Evolutionary conservation across 495 filamentous ascomycete species (phyloP).

Genomic region (Xylaria nigripes): DNA sequence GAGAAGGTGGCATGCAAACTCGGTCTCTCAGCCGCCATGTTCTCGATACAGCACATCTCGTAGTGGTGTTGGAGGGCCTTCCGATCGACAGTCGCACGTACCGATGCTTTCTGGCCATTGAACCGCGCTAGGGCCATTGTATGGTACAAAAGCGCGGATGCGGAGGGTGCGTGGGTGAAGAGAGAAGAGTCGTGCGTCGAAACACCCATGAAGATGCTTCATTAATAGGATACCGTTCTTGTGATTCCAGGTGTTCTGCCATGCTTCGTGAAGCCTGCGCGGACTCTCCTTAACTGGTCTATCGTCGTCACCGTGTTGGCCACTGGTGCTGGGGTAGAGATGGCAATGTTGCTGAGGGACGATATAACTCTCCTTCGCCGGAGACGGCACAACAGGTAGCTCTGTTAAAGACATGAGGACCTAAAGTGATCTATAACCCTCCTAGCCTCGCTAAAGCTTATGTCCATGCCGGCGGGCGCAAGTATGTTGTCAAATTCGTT

Average conservation of each 20-base stretch:
- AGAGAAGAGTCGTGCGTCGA: not conserved
- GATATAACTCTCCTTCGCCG: too few species aligned
- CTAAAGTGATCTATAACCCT: too few species aligned
- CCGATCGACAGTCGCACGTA: constrained; percentile 1
- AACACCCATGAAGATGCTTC: constrained; percentile 1
- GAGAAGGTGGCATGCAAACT: too few species aligned
- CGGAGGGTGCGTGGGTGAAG: not conserved
- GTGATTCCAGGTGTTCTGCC: not conserved
- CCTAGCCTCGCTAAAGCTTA: too few species aligned
- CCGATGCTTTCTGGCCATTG: not conserved
- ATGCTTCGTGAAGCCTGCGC: not conserved
- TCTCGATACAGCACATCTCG: constrained; percentile 3
- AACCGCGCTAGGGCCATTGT: not conserved
- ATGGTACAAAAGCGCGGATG: not conserved
- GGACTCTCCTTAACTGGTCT: too few species aligned
- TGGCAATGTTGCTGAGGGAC: too few species aligned
- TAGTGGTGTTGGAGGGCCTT: constrained; percentile 1
- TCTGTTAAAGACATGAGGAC: too few species aligned
- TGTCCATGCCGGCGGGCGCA: too few species aligned
- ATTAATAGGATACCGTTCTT: constrained; percentile 1
- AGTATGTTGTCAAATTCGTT: too few species aligned
- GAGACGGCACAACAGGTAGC: too few species aligned
- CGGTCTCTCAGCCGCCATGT: not conserved
- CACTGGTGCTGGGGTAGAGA: too few species aligned
- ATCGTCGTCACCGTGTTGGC: too few species aligned